phyloP scores from a whole-genome alignment of 1,139 yeast species.

The Candida sp. region DNA sequence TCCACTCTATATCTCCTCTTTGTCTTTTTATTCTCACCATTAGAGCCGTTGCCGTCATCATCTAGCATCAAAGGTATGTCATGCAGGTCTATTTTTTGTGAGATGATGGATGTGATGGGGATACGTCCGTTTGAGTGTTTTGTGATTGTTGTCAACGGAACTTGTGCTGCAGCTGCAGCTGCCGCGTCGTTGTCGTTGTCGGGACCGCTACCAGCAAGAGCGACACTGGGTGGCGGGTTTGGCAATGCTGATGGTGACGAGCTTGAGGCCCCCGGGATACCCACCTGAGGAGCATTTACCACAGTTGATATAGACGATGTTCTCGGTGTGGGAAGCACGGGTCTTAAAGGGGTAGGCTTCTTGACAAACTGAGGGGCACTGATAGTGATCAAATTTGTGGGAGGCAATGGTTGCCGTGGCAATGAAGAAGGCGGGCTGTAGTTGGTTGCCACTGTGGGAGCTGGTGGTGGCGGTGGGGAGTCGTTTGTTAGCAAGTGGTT shows the following conservation, averaged over 20 bases:
- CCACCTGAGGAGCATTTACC: neutral
- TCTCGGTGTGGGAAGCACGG: constrained; percentile 4
- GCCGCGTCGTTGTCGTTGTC: neutral
- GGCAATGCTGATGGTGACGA: constrained; percentile 1
- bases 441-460: neutral
- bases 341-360: constrained; percentile 2
- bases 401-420: neutral
- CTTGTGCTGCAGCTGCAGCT: neutral
- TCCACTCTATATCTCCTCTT: constrained; percentile 19
- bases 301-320: neutral
- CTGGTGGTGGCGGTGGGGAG: constrained; percentile 12
- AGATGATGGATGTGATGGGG: constrained; percentile 20
- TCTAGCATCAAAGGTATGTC: constrained; percentile 14
- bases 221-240: neutral
- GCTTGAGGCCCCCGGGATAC: neutral
- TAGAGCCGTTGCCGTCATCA: constrained; percentile 3
- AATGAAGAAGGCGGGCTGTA: neutral
- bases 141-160: neutral
- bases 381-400: neutral
- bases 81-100: constrained; percentile 19
- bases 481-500: constrained; percentile 15
- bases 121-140: constrained; percentile 12
- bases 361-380: neutral
- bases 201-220: neutral
- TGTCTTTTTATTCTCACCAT: constrained; percentile 10